Percentiles rank a stretch among this genome's conserved stretches.
Conservation (phyloP, 2,329 filamentous ascomycete species). For the Colletotrichum orchidophilum region DNA sequence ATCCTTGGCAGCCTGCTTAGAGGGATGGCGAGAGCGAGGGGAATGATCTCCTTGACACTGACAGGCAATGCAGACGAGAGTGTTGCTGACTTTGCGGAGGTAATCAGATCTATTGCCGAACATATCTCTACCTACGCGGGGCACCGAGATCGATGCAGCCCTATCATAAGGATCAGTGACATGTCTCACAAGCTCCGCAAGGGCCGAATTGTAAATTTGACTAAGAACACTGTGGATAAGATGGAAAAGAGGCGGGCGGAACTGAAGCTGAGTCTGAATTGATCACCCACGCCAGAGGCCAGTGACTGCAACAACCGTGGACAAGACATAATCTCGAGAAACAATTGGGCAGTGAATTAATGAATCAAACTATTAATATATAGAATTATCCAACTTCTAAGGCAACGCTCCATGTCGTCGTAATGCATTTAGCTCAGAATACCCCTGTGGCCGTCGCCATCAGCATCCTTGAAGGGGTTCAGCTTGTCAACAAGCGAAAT, state of each 20-base stretch:
- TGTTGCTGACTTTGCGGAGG: not conserved
- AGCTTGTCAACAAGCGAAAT: constrained; percentile 36
- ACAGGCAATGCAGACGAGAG: not conserved
- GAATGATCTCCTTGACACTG: not conserved
- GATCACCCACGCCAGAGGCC: not conserved
- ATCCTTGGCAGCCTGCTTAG: constrained; percentile 4
- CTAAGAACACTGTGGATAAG: not conserved
- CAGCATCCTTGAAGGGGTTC: constrained; percentile 38
- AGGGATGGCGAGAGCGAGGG: not conserved
- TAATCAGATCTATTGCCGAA: not conserved
- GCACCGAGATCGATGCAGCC: not conserved
- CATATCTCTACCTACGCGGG: not conserved
- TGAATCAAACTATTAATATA: not conserved
- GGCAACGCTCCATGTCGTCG: not conserved
- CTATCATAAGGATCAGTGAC: not conserved
- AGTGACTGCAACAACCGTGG: not conserved
- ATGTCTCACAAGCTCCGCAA: not conserved
- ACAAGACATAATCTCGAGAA: accelerated
- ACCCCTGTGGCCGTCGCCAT: constrained; percentile 38
- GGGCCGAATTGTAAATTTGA: not conserved
- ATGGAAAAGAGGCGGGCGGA: not conserved
- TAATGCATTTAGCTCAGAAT: constrained; percentile 33
- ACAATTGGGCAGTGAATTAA: not conserved
- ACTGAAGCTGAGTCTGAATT: not conserved
- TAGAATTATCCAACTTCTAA: not conserved